Base-by-base conservation (phyloP, 2,329 filamentous ascomycete genomes). In the Keithomyces neogunnii region DNA sequence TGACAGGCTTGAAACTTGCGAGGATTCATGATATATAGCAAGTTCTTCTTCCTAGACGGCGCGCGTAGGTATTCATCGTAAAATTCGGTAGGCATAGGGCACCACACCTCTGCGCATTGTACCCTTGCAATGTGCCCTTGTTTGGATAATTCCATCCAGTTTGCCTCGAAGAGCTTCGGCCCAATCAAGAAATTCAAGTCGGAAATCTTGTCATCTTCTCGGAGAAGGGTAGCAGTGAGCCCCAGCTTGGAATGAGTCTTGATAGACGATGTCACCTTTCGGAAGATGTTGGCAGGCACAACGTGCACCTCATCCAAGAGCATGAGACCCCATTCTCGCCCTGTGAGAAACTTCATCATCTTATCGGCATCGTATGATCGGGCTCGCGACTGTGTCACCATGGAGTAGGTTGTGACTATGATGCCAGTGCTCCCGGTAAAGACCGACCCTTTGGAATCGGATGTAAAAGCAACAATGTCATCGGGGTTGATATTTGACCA, bases 61-160 rank as follows among this genome's bases (percentile, higher is more conserved):
- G 82, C 84, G 55, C 82, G 81, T 53, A 97, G 80, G 69, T 97
- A 99, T 66, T 97, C 89, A 19, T 89, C 86, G 67, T 96, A 97
- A 66, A 99, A 99, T 60, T 99, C 93, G 0, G 91, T 93, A 0
- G 93, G 95, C 93, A 99, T 99, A 2, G 92, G 90, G 64, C 93
- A 99, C 93, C 93, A 99, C 5, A 99, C 93, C 69, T 99, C 93
- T 11, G 93, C 93, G 67, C 93, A 99, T 68, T 99, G 93, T 2
- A 99, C 93, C 59, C 89, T 86, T 36, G 93, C 93, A 66, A 99
- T 99, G 64, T 96, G 91, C 1, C 93, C 93, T 69, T 96, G 90
- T 62, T 96, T 89, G 1, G 92, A 93, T 40, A 99, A 80, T 67
- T 99, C 93, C 84, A 97, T 96, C 93, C 93, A 99, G 67, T 99